Percentiles rank a stretch among this genome's conserved stretches.
Conservation (phyloP, 352 stramenopile genomes). For the Globisporangium rhizosaccharum region DNA sequence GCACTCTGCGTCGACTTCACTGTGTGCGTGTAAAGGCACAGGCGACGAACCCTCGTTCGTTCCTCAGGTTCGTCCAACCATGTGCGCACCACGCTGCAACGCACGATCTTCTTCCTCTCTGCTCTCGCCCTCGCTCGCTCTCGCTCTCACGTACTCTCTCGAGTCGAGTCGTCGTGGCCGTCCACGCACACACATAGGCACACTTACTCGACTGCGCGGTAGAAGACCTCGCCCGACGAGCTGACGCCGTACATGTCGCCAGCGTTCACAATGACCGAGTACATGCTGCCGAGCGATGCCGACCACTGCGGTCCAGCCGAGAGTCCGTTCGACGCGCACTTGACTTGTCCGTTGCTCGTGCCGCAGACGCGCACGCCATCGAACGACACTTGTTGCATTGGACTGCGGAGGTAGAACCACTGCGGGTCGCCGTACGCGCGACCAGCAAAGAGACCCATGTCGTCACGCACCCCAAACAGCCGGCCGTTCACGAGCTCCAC, state of each 20-base stretch:
- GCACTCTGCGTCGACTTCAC: background rate
- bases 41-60: too few species aligned
- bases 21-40: background rate
- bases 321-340: constrained; percentile 11
- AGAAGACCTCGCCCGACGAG: constrained; percentile 6
- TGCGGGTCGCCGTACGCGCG: constrained; percentile 1
- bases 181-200: background rate
- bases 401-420: constrained; percentile 10
- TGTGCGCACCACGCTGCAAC: background rate
- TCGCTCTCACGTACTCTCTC: too few species aligned
- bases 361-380: constrained; percentile 18
- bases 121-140: too few species aligned
- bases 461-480: constrained; percentile 2
- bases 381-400: constrained; percentile 12
- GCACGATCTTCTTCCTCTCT: too few species aligned
- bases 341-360: constrained; percentile 4
- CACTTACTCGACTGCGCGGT: constrained; percentile 3
- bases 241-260: constrained; percentile 13
- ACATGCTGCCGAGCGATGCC: constrained; percentile 4
- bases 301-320: constrained; percentile 10
- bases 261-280: constrained; percentile 5
- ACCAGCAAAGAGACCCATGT: constrained; percentile 6
- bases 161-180: background rate
- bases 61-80: background rate
- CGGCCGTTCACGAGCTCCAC: constrained; percentile 16